Evolutionary conservation across 1,284 basidiomycete species (phyloP), one percentile per base, ranked within the genome.

Genomic region (Leucoagaricus sp.): DNA sequence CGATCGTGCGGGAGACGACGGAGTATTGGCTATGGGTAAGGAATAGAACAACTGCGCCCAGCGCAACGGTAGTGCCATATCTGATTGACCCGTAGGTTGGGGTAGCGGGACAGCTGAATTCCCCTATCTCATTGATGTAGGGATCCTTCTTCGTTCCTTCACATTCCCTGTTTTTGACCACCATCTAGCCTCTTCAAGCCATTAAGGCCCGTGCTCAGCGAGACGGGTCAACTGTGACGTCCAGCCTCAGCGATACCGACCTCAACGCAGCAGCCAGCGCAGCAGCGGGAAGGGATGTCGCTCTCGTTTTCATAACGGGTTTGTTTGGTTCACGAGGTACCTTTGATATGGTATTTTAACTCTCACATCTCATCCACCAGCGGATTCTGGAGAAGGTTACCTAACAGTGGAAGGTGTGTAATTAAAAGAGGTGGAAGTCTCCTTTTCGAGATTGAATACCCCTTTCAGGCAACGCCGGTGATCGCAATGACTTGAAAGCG

Each of bases 401-500:
- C 77, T 86, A 58, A 84, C 78, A 1, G 83, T 88, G 1, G 85
- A 87, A 66, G 79, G 70, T 71, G 47, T 26, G 19, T 15, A 26
- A 7, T 4, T 33, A 25, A 15, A 7, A 10, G n/a, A 15, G 17
- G 1, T 36, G n/a, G 29, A 21, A n/a, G 13, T 13, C 6, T n/a
- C 12, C 36, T 15, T 28, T 19, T 21, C 17, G 7, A 8, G 13
- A 21, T 5, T 19, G 8, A 6, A n/a, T 25, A 34, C 23, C 15
- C 5, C 17, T 25, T 49, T 12, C 19, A 75, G 73, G 80, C 6
- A 82, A 85, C 59, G 80, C 75, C 21, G 85, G 85, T 4, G 89
- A 91, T 65, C 78, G 87, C 17, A 88, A 89, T 63, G 78, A 90
- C 64, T 69, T 90, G 31, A 75, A 81, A 3, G 83, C 87, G 1